Base-by-base conservation (phyloP, 2,329 filamentous ascomycete species). In the Paramyrothecium sp. region DNA sequence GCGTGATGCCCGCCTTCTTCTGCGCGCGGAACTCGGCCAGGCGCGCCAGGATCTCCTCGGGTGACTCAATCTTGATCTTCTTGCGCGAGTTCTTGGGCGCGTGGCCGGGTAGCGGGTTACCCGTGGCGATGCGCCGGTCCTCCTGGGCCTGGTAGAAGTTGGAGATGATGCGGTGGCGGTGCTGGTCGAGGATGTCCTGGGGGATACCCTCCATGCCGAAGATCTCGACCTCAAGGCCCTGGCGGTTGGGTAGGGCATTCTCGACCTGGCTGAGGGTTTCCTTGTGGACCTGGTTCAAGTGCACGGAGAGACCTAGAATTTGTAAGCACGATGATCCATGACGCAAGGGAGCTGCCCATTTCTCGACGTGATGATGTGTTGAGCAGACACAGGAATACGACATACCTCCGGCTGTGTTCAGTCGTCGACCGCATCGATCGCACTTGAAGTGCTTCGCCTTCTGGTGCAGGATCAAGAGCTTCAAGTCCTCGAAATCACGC, bases 381-480 rank as follows among this genome's bases (percentile, higher is more conserved):
- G 13, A 16, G 54, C 50, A 30, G 26, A 44, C 46, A 17, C 16
- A 19, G 23, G 41, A 30, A 11, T 34, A 17, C 34, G 7, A 60
- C 84, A 69, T 75, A 96, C 92, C 95, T 83, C 95, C 95, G 47
- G 93, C 93, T 2, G 95, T 99, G 71, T 97, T 97, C 56, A 99
- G 78, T 64, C 93, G 84, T 63, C 95, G 87, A 54, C 88, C 88
- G 73, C 95, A 99, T 78, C 89, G 81, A 67, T 97, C 91, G 77
- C 95, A 99, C 76, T 97, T 97, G 82, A 97, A 98, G 75, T 99
- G 95, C 77, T 98, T 98, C n/a, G 94, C 93, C 73, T 97, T 98
- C 71, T 98, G 95, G 74, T 99, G 95, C 57, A 91, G 93, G 66
- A 97, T 96, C 62, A 99, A 87, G 65, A 98, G 92, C 80, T 97